These are phyloP conservation scores for Ballota nigra DNA, from an alignment of 257 asterid genomes.

Conservation along the genomic window DNA sequence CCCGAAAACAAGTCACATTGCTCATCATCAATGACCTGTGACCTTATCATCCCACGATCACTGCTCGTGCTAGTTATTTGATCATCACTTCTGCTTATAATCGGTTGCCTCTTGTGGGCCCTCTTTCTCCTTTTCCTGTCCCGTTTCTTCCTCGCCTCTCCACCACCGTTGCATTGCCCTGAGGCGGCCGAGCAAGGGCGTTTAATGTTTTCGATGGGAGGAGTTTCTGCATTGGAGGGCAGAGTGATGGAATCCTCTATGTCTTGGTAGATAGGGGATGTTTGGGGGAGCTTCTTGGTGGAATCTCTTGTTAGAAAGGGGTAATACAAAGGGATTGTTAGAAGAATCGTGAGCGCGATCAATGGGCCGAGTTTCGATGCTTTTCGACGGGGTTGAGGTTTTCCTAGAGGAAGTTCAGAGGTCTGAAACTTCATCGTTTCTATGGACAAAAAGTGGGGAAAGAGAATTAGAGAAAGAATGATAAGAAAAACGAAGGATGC, in stretches of 20 bases:
- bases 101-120: not conserved
- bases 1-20: constrained; percentile 71
- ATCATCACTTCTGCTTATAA: not conserved
- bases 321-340: constrained; percentile 55
- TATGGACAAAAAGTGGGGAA: not conserved
- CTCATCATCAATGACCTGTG: constrained; percentile 22
- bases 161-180: not conserved
- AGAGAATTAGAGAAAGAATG: not conserved
- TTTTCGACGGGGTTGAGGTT: constrained; percentile 47
- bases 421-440: constrained; percentile 50
- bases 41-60: constrained; percentile 14
- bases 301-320: constrained; percentile 29
- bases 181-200: constrained; percentile 20
- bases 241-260: constrained; percentile 16
- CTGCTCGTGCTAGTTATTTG: not conserved
- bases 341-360: constrained; percentile 35
- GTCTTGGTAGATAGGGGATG: constrained; percentile 3
- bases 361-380: constrained; percentile 56
- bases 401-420: constrained; percentile 53
- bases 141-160: not conserved
- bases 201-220: not conserved
- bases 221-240: constrained; percentile 7
- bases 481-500: constrained; percentile 18
- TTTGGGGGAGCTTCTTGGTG: constrained; percentile 27
- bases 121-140: constrained; percentile 30